Evolutionary conservation across 768 basidiomycete genomes (phyloP).

Genomic region (Xerocomellus amylosporus): DNA sequence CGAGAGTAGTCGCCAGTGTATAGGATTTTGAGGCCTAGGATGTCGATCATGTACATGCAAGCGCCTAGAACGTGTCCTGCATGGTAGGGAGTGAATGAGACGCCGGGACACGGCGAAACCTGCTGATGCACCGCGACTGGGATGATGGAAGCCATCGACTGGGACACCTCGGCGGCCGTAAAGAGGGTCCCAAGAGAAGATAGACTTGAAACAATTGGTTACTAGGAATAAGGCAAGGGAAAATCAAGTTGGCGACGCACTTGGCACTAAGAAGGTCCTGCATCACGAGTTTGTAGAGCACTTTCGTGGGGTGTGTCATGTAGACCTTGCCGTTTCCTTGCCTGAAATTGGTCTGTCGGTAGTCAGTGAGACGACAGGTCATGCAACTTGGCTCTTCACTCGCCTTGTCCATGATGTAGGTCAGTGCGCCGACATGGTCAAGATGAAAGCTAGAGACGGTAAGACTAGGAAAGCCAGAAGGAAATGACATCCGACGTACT

Average conservation of each 20-base stretch:
- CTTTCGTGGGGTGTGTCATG: constrained; percentile 99
- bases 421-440: constrained; percentile 93
- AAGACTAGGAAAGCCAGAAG: not conserved
- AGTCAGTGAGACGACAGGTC: not conserved
- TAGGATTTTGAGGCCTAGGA: constrained; percentile 87
- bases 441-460: constrained; percentile 74
- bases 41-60: constrained; percentile 96
- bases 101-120: constrained; percentile 84
- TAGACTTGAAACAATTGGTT: constrained; percentile 33
- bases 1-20: constrained; percentile 98
- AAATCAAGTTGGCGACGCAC: constrained; percentile 40
- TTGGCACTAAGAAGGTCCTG: constrained; percentile 93
- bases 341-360: constrained; percentile 85
- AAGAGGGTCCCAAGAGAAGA: constrained; percentile 74
- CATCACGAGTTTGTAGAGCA: constrained; percentile 97
- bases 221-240: not conserved
- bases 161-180: constrained; percentile 69
- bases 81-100: constrained; percentile 94
- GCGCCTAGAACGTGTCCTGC: constrained; percentile 97
- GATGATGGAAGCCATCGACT: constrained; percentile 78
- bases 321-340: constrained; percentile 97
- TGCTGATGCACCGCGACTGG: constrained; percentile 88
- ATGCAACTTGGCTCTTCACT: constrained; percentile 1
- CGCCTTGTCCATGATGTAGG: constrained; percentile 94
- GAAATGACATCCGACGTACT: constrained; percentile 52